Conservation (phyloP, 2,329 filamentous ascomycete species). For the Colletotrichum cereale region DNA sequence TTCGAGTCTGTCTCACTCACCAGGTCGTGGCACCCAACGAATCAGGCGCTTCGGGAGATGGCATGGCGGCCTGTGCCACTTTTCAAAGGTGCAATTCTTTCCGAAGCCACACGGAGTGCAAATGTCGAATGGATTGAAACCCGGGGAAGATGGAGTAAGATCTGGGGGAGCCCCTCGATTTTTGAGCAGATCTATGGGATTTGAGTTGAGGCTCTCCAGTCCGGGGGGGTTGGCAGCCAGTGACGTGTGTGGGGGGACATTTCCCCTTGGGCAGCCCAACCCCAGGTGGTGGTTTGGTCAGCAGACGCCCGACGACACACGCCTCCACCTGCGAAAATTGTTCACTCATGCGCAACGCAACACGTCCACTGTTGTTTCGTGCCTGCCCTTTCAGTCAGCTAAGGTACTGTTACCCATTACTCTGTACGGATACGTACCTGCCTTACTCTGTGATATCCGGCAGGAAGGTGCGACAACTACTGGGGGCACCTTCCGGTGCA, state of each 20-base stretch:
- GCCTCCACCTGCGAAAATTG: conserved; percentile 16
- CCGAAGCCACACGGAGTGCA: conserved; percentile 32
- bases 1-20: conserved; percentile 38
- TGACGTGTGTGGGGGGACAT: conserved; percentile 31
- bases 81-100: conserved; percentile 33
- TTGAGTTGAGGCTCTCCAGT: conserved; percentile 31
- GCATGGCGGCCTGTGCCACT: conserved; percentile 34
- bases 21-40: conserved; percentile 42
- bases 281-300: conserved; percentile 18
- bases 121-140: conserved; percentile 34
- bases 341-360: background rate
- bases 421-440: background rate
- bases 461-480: background rate
- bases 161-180: conserved; percentile 41
- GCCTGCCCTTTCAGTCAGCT: no score
- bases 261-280: background rate
- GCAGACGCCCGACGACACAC: conserved; percentile 33
- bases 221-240: conserved; percentile 24
- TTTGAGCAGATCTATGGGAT: conserved; percentile 37
- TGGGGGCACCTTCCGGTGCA: background rate
- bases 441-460: background rate
- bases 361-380: background rate
- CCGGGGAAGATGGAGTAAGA: conserved; percentile 40
- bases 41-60: conserved; percentile 41
- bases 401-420: background rate